Conservation (phyloP, 225 moss, liverwort and hornwort species). For the Anthoceros angustus region DNA sequence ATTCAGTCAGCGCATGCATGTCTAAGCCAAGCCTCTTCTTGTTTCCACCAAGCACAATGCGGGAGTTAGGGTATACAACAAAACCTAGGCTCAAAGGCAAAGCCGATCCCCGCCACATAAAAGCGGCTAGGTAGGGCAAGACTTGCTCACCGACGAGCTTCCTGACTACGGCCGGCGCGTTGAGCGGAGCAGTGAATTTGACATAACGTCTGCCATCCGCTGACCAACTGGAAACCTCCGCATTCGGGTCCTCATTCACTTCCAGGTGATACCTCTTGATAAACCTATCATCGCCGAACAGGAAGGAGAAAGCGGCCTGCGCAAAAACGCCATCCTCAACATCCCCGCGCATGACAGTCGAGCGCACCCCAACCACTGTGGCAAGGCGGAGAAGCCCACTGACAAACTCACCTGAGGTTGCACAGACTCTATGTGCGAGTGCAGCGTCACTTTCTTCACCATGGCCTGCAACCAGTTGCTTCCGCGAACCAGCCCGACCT, state of each 20-base stretch:
- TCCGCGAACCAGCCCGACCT: background rate
- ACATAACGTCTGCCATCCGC: background rate
- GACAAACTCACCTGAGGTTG: background rate
- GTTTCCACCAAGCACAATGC: background rate
- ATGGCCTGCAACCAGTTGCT: background rate
- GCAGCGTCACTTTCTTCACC: constrained; percentile 5
- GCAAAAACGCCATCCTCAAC: background rate
- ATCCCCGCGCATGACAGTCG: background rate
- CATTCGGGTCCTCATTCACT: constrained; percentile 1
- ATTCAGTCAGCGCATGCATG: background rate
- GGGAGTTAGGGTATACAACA: background rate
- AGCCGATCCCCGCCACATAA: background rate
- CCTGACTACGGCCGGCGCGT: constrained; percentile 1
- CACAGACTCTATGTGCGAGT: background rate
- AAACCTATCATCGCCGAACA: constrained; percentile 1
- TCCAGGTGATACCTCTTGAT: background rate
- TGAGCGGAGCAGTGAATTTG: background rate
- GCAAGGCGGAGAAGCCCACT: background rate
- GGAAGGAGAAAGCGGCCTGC: constrained; percentile 1
- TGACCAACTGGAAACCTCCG: constrained; percentile 3
- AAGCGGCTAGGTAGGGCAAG: background rate
- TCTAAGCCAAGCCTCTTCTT: background rate
- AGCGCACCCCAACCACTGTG: background rate
- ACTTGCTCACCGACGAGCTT: background rate
- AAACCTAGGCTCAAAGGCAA: background rate